These are phyloP conservation scores for Tulasnella calospora DNA, from an alignment of 768 basidiomycete species.

Conservation along the genomic window DNA sequence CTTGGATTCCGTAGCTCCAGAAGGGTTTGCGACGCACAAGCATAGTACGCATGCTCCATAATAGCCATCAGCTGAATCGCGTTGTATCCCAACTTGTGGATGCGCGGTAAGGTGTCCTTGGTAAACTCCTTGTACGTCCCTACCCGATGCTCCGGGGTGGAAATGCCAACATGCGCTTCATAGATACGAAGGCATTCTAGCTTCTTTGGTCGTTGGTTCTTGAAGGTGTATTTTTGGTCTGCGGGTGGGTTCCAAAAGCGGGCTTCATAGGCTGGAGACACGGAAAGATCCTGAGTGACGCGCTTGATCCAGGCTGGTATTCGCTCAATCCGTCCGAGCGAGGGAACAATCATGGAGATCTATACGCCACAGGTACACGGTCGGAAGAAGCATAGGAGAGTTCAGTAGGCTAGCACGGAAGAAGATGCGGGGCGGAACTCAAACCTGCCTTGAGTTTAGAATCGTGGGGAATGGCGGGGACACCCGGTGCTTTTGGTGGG, in stretches of 20 bases:
- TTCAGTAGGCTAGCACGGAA: slow-evolving; percentile 9
- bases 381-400: not conserved
- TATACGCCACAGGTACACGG: slow-evolving; percentile 34
- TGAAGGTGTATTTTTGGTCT: slow-evolving; percentile 70
- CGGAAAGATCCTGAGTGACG: slow-evolving; percentile 86
- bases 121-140: slow-evolving; percentile 98
- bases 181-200: slow-evolving; percentile 75
- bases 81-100: slow-evolving; percentile 90
- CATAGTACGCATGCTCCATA: slow-evolving; percentile 98
- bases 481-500: slow-evolving; percentile 60
- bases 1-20: not conserved
- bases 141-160: slow-evolving; percentile 77
- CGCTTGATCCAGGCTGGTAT: slow-evolving; percentile 91
- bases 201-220: slow-evolving; percentile 64
- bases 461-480: slow-evolving; percentile 86
- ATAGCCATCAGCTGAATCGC: slow-evolving; percentile 97
- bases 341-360: slow-evolving; percentile 87
- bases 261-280: slow-evolving; percentile 91
- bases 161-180: slow-evolving; percentile 97
- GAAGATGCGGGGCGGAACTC: slow-evolving; percentile 14
- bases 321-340: slow-evolving; percentile 79
- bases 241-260: slow-evolving; percentile 97
- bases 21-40: slow-evolving; percentile 56
- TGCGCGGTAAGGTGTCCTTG: slow-evolving; percentile 72
- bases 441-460: slow-evolving; percentile 80